Base-by-base conservation (phyloP, 73 alveolate genomes). In the Paramecium caudatum region DNA sequence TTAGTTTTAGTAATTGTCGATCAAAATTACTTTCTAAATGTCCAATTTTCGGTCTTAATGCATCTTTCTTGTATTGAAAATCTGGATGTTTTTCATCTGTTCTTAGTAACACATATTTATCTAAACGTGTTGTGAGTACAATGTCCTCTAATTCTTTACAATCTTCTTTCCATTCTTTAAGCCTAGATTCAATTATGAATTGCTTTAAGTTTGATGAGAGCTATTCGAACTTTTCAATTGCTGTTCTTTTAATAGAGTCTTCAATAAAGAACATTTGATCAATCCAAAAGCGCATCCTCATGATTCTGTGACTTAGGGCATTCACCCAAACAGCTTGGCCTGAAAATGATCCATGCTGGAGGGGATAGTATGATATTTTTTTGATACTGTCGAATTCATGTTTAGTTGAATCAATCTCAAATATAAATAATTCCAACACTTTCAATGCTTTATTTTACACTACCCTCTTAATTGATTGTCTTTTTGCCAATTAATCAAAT, bases 371-470 rank as follows among this genome's bases (percentile, higher is more conserved):
- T 17, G 95, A 91, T 16, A 55, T 34, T 21, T 92, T 94, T 88
- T 95, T 95, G 91, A 94, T 91, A 78, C 95, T 97, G 81, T 96
- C 99, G n/a, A 91, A 96, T 82, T 96, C 99, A 46, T 95, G 92
- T 74, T 91, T 91, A 19, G 91, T 82, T 39, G 82, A 49, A 47
- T 91, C 95, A 81, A 96, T 65, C 55, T 96, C 99, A 43, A 91
- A 96, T 46, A 86, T 84, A 65, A 96, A 96, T 12, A 93, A 63
- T 63, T 92, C 93, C 82, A 91, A 94, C 0, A 96, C 99, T 47
- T 91, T 96, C 50, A 98, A 97, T 36, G 99, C 99, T 90, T 98
- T 98, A 74, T 97, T 96, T 65, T 97, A 94, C 7, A 98, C 98
- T 82, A 95, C 97, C 86, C 96, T 97, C 92, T 95, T 97, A n/a